These are phyloP conservation scores for Trametes gibbosa DNA, from an alignment of 768 basidiomycete species.

Conservation along the genomic window DNA sequence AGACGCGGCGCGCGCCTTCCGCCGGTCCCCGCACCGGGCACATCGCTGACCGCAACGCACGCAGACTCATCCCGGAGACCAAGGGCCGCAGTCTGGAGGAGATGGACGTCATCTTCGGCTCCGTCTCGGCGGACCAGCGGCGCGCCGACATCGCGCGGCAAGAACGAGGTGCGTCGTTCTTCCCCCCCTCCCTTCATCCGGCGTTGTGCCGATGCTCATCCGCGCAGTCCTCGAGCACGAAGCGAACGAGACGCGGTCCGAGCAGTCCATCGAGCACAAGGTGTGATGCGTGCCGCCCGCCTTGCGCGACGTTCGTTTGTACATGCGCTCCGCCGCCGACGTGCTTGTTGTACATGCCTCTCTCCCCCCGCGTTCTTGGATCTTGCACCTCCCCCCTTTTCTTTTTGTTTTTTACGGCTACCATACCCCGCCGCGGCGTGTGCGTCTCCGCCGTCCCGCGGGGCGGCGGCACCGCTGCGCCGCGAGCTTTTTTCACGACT, in stretches of 20 bases:
- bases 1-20: not conserved
- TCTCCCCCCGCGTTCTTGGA: not conserved
- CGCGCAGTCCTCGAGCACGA: constrained; percentile 20
- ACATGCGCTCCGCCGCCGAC: not conserved
- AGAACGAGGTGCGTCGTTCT: constrained; percentile 33
- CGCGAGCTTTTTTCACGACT: not conserved
- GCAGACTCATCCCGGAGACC: constrained; percentile 40
- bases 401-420: no score
- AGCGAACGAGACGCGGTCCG: constrained; percentile 21
- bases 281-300: constrained; percentile 6
- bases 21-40: no score
- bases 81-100: constrained; percentile 46
- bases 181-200: not conserved
- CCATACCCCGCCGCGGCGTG: no score
- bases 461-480: no score
- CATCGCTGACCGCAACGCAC: not conserved
- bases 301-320: not conserved
- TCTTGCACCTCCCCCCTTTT: no score
- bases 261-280: constrained; percentile 20
- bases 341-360: not conserved
- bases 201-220: not conserved
- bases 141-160: constrained; percentile 48
- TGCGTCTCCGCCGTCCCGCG: no score
- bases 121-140: constrained; percentile 54
- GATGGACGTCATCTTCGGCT: constrained; percentile 58